Base-by-base conservation (phyloP, 768 basidiomycete genomes). In the Collybia nuda region DNA sequence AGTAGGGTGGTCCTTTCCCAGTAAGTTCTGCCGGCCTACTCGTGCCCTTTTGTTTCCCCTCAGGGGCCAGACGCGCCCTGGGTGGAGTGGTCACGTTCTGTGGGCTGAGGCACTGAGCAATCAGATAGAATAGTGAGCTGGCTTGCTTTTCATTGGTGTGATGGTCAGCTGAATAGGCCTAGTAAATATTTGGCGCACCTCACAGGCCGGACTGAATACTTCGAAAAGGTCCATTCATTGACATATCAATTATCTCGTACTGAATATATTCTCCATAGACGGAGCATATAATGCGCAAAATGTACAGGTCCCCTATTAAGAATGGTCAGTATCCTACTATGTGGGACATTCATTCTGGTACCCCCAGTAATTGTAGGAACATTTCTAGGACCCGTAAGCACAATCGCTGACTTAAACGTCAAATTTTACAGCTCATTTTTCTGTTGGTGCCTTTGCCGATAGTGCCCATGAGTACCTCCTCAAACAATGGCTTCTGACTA, bases 151-250 rank as follows among this genome's bases (percentile, higher is more conserved):
- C 1, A 23, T n/a, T 35, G 11, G 15, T 24, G 11, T 40, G 40
- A 46, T 19, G 40, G 28, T 48, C 51, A 28, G 50, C 28, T 12
- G 15, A 51, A 56, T 53, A 4, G 44, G 56, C 3, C 58, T 70
- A 66, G 89, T 79, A 48, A 92, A 86, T 92, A 91, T 56, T 76
- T 93, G 0, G 87, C 87, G 2, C 81, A 88, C 62, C 62, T 87
- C 2, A 92, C 89, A 1, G 87, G 86, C 6, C 81, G 86, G 50
- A 69, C 77, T 26, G 76, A 78, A 38, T 87, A 85, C 63, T 79
- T 70, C 52, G 74, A 81, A 52, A 76, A 70, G 62, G 77, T 73
- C 35, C 19, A 47, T 19, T 11, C 28, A 11, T 0, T 32, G 6
- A 26, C 17, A 29, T 17, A 40, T 8, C 23, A 0, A 4, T 17